Percentiles rank a stretch among this genome's conserved stretches.
These are phyloP conservation scores for Talaromyces sp. DNA, from an alignment of 2,329 filamentous ascomycete species.

Conservation along the genomic window DNA sequence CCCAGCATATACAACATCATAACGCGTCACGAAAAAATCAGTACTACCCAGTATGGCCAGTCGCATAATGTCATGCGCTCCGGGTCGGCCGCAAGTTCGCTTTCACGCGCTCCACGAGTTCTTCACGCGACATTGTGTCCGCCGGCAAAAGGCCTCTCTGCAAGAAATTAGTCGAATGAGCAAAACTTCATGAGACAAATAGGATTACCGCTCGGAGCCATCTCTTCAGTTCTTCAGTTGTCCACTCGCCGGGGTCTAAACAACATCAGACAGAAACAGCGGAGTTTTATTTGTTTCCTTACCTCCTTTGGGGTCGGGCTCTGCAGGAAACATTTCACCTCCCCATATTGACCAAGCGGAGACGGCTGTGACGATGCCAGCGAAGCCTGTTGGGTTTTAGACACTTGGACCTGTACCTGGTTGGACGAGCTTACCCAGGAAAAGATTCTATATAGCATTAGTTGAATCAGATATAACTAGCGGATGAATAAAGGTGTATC, in stretches of 20 bases:
- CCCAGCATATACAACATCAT: not conserved
- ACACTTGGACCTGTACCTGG: too few relatives aligned
- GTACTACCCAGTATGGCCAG: not conserved
- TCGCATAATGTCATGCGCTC: slow-evolving; percentile 16
- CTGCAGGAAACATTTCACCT: slow-evolving; percentile 71
- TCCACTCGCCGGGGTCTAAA: slow-evolving; percentile 66
- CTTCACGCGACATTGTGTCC: slow-evolving; percentile 54
- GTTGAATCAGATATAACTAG: slow-evolving; percentile 12
- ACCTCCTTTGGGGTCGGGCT: slow-evolving; percentile 72
- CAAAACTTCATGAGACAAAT: not conserved
- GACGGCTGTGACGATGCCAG: slow-evolving; percentile 73
- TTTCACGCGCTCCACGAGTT: slow-evolving; percentile 64
- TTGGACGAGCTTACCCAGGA: slow-evolving; percentile 62
- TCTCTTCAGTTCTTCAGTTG: slow-evolving; percentile 67
- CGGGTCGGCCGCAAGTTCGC: slow-evolving; percentile 56
- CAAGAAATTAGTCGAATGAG: not conserved
- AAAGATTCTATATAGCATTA: slow-evolving; percentile 53
- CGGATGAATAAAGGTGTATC: slow-evolving; percentile 8
- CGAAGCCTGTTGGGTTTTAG: slow-evolving; percentile 72
- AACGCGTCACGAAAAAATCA: not conserved
- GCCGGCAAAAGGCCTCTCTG: slow-evolving; percentile 62
- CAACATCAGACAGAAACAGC: too few relatives aligned
- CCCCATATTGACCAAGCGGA: slow-evolving; percentile 84
- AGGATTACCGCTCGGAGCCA: slow-evolving; percentile 76
- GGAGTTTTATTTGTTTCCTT: slow-evolving; percentile 29